These are phyloP conservation scores for Phytophthora parvispora DNA, from an alignment of 352 stramenopile species.

Conservation along the genomic window DNA sequence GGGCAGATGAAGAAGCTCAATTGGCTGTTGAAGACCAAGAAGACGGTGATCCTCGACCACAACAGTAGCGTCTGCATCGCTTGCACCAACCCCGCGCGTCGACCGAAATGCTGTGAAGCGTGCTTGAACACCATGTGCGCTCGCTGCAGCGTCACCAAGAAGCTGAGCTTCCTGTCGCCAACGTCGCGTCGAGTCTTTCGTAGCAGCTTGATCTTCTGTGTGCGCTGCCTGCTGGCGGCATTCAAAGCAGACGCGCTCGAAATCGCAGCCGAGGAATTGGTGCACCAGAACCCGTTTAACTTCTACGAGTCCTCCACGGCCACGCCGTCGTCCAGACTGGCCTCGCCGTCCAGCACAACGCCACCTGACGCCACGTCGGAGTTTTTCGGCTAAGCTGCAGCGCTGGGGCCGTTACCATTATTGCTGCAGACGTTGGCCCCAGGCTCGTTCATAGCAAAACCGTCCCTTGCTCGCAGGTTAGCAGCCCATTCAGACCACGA, in stretches of 20 bases:
- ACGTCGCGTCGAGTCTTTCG: conserved; percentile 16
- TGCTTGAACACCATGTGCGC: conserved; percentile 31
- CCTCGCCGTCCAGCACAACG: conserved; percentile 31
- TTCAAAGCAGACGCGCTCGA: conserved; percentile 24
- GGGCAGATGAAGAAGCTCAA: conserved; percentile 55
- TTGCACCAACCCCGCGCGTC: conserved; percentile 17
- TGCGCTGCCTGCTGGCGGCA: conserved; percentile 30
- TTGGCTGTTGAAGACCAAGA: conserved; percentile 36
- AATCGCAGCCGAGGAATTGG: conserved; percentile 38
- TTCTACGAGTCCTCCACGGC: conserved; percentile 26
- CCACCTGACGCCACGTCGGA: conserved; percentile 28
- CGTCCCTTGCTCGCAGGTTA: conserved; percentile 2
- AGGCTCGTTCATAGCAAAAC: background rate
- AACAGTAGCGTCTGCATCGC: conserved; percentile 18
- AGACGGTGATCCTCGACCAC: conserved; percentile 23
- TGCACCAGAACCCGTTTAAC: conserved; percentile 23
- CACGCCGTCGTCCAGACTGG: conserved; percentile 17
- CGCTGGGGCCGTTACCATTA: conserved; percentile 12
- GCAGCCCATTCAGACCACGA: conserved; percentile 1
- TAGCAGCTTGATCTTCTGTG: conserved; percentile 37
- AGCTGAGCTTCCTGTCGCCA: conserved; percentile 37
- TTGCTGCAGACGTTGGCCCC: background rate
- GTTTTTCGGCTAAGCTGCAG: conserved; percentile 32
- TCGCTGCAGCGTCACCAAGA: conserved; percentile 30
- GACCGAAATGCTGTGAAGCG: conserved; percentile 23